Percentiles rank a stretch among this genome's conserved stretches.
Conservation (phyloP, 176 grass and related monocot species). For the Oropetium thomaeum region DNA sequence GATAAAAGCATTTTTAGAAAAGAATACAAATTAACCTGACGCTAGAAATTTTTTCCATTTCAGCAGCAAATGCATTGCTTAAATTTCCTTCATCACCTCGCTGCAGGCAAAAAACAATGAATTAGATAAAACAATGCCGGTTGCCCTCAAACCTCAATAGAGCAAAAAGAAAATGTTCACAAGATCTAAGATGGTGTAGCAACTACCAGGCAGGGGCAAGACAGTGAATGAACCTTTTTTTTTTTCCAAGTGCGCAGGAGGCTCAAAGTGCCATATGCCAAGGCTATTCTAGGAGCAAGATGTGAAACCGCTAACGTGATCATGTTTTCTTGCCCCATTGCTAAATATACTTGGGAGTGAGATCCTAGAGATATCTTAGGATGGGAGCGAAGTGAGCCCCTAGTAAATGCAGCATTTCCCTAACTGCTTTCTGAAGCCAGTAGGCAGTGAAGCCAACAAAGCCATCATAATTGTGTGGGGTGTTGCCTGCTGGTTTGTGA, state of each 20-base stretch:
- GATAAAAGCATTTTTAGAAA: slow-evolving; percentile 21
- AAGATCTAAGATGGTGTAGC: slow-evolving; percentile 6
- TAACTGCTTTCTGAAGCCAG: too few species aligned
- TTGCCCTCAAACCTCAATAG: neutral
- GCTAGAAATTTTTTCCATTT: slow-evolving; percentile 67
- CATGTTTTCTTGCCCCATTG: too few species aligned
- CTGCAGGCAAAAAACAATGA: slow-evolving; percentile 53
- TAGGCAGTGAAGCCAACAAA: too few species aligned
- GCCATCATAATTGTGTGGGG: too few species aligned
- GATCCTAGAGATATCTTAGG: too few species aligned
- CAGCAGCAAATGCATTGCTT: slow-evolving; percentile 76
- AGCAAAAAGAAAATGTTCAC: slow-evolving; percentile 1
- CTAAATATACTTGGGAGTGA: too few species aligned
- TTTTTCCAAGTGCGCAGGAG: too few species aligned
- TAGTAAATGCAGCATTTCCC: too few species aligned
- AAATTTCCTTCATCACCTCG: slow-evolving; percentile 86
- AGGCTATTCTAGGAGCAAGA: too few species aligned
- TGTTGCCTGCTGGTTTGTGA: too few species aligned
- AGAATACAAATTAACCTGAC: slow-evolving; percentile 49
- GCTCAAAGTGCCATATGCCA: neutral
- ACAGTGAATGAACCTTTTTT: neutral
- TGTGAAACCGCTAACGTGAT: too few species aligned
- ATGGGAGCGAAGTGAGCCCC: too few species aligned
- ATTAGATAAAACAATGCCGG: slow-evolving; percentile 13
- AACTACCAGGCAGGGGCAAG: neutral